These are phyloP conservation scores for Funneliformis caledonium DNA, from an alignment of 371 early-diverging fungal species.

Conservation along the genomic window DNA sequence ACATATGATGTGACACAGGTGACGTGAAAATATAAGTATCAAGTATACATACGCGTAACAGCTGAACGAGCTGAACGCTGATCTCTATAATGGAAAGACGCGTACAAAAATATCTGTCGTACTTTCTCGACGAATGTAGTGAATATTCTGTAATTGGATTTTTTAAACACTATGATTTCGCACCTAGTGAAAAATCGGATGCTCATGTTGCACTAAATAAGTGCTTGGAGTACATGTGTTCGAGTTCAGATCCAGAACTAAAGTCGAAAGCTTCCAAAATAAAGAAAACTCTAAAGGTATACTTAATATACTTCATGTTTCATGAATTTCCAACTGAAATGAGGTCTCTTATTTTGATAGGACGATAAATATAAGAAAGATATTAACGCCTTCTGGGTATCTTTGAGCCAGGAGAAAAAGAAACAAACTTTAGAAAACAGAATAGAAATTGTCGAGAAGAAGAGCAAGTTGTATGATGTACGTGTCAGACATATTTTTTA, in stretches of 20 bases:
- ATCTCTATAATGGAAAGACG: not conserved
- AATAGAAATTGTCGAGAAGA: constrained; percentile 8
- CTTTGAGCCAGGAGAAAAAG: not conserved
- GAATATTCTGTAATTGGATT: constrained; percentile 25
- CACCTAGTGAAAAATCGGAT: not conserved
- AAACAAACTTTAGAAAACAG: constrained; percentile 20
- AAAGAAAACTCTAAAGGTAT: constrained; percentile 24
- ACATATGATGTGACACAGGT: too few relatives aligned
- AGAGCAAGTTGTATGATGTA: constrained; percentile 28
- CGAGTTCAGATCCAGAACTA: constrained; percentile 1
- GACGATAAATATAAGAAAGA: not conserved
- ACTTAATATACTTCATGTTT: not conserved
- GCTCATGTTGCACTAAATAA: constrained; percentile 7
- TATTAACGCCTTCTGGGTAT: constrained; percentile 5
- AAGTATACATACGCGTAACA: too few relatives aligned
- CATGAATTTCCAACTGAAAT: not conserved
- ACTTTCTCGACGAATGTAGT: not conserved
- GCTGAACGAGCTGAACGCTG: too few relatives aligned
- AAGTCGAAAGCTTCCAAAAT: not conserved
- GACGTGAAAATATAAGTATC: too few relatives aligned
- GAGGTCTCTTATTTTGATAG: constrained; percentile 10
- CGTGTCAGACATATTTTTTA: not conserved
- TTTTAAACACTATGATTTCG: not conserved
- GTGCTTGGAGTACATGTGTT: constrained; percentile 4
- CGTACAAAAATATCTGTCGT: constrained; percentile 19